Evolutionary conservation across 257 asterid genomes (phyloP).

Genomic region (Apocynum venetum): DNA sequence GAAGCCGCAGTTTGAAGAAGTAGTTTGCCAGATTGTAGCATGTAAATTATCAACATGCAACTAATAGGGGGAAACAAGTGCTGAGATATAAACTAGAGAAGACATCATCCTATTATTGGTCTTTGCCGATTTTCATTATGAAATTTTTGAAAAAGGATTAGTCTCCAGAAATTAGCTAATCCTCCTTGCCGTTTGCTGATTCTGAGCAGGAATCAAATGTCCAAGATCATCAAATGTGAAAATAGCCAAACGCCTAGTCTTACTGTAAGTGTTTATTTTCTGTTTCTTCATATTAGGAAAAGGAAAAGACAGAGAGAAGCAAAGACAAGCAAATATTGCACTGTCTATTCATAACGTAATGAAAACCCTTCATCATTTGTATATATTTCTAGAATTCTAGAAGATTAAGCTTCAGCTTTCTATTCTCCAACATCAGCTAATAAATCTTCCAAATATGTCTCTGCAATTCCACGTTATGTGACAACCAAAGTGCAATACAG

Average conservation of each 20-base stretch:
- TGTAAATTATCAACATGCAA: neutral
- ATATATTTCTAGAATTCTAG: neutral
- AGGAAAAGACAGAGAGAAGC: neutral
- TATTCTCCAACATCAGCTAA: neutral
- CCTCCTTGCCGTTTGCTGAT: neutral
- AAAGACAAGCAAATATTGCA: neutral
- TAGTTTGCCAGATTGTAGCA: neutral
- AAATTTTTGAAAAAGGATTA: neutral
- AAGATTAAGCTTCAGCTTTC: neutral
- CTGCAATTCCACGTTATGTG: constrained; percentile 15
- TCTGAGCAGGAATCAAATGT: constrained; percentile 4
- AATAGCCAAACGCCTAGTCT: neutral
- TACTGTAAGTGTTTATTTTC: constrained; percentile 5
- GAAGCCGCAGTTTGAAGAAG: neutral
- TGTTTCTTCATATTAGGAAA: neutral
- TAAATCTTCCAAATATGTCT: constrained; percentile 6
- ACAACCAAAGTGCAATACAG: constrained; percentile 21
- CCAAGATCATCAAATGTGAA: constrained; percentile 1
- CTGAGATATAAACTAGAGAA: neutral
- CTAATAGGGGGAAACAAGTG: neutral
- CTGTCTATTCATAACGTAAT: neutral
- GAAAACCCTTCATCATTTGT: neutral
- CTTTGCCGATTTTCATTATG: neutral
- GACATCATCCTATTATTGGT: neutral
- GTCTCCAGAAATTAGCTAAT: neutral